A percentile compares a stretch with the other conserved stretches of the same genome.
phyloP scores from a whole-genome alignment of 1,284 basidiomycete species.

The Boletus calvinii region DNA sequence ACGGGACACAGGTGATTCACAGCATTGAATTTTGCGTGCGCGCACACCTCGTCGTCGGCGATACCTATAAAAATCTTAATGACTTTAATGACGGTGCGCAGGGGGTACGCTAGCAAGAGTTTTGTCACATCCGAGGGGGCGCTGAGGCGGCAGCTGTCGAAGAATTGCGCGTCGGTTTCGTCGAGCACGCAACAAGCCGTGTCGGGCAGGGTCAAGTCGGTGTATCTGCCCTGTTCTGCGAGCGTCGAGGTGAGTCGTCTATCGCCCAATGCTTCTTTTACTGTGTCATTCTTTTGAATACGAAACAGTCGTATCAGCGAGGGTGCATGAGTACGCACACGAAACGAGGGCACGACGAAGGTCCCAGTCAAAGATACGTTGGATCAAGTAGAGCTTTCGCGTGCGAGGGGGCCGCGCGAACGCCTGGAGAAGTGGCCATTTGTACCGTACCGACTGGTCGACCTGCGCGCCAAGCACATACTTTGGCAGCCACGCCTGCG shows the following conservation, averaged over 20 bases:
- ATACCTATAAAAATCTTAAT: conserved; percentile 3
- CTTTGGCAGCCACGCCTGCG: conserved; percentile 11
- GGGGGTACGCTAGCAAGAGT: conserved; percentile 8
- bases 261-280: conserved; percentile 5
- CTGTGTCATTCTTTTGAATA: background rate
- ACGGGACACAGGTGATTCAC: conserved; percentile 13
- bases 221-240: background rate
- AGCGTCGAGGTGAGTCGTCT: background rate
- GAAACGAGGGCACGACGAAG: background rate
- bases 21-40: conserved; percentile 1
- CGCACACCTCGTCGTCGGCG: background rate
- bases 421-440: conserved; percentile 8
- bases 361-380: conserved; percentile 5
- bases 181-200: background rate
- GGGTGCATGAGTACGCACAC: conserved; percentile 2
- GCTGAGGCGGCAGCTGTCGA: conserved; percentile 2
- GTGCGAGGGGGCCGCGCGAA: conserved; percentile 6
- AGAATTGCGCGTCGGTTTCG: background rate
- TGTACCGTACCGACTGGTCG: background rate
- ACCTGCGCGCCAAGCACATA: conserved; percentile 6
- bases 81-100: conserved; percentile 7
- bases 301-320: background rate
- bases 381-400: conserved; percentile 7
- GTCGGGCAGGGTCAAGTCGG: conserved; percentile 9
- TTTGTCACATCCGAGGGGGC: conserved; percentile 6